Evolutionary conservation across 441 rosid species (phyloP).

Genomic region (Omphalea diandra): DNA sequence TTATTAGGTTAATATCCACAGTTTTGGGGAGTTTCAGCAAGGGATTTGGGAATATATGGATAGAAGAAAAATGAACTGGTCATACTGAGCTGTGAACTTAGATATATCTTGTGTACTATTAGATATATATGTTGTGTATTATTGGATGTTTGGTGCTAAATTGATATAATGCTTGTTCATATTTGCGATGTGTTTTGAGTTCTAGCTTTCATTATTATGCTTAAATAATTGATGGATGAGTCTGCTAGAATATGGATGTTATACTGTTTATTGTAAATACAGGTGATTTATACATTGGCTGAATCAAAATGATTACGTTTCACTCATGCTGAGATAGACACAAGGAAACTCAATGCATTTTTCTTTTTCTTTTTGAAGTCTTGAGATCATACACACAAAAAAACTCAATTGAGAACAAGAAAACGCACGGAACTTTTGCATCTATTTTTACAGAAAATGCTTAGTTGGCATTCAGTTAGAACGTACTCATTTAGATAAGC

Average conservation of each 20-base stretch:
- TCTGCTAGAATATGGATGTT: neutral
- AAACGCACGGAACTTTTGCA: no score
- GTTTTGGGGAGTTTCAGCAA: conserved; percentile 4
- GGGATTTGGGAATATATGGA: conserved; percentile 10
- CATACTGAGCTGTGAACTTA: neutral
- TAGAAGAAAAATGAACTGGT: conserved; percentile 1
- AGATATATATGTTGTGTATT: neutral
- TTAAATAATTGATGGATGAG: neutral
- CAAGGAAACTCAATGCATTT: neutral
- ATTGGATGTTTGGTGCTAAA: neutral
- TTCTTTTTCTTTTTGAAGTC: no score
- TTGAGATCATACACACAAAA: no score
- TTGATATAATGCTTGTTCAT: conserved; percentile 1
- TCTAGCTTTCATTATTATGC: neutral
- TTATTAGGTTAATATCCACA: conserved; percentile 14
- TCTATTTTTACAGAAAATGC: no score
- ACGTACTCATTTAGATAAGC: no score
- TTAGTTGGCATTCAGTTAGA: no score
- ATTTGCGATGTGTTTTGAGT: neutral
- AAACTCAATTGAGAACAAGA: no score
- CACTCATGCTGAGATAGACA: neutral
- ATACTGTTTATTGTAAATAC: neutral
- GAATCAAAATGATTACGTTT: no score
- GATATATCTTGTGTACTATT: neutral
- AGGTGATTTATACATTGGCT: neutral